Conservation (phyloP, 75 land plant species). For the Selaginella tamariscina region DNA sequence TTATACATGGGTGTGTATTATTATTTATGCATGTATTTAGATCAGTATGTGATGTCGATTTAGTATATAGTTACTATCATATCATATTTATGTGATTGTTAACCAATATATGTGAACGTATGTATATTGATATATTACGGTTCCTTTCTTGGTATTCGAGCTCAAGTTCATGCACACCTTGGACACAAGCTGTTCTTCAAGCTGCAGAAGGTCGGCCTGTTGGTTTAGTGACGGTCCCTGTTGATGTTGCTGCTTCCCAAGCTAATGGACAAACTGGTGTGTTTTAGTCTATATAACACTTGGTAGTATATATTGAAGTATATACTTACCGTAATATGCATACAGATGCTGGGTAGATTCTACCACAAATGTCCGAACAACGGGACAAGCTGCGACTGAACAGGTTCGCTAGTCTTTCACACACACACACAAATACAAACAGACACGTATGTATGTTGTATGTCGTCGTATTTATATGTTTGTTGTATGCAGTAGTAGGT, state of each 20-base stretch:
- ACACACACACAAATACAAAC: too few species aligned
- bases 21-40: too few species aligned
- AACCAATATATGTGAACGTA: too few species aligned
- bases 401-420: not conserved
- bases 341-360: not conserved
- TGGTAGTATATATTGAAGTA: too few species aligned
- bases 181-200: slow-evolving; percentile 11
- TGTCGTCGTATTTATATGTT: not conserved
- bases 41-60: too few species aligned
- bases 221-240: slow-evolving; percentile 3
- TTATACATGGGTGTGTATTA: too few species aligned
- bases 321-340: too few species aligned
- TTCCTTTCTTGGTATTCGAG: slow-evolving; percentile 6
- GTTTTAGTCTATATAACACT: not conserved
- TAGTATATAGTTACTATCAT: too few species aligned
- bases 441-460: not conserved
- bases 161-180: slow-evolving; percentile 10
- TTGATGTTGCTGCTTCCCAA: not conserved
- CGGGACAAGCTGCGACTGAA: not conserved
- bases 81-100: too few species aligned
- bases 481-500: not conserved
- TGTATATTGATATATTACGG: too few species aligned
- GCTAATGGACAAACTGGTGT: slow-evolving; percentile 6
- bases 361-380: not conserved
- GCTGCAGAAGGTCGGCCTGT: slow-evolving; percentile 11